These are phyloP conservation scores for Zea mays DNA, from an alignment of 176 grass and related monocot species.

Conservation along the genomic window Zm-B73-REFERENCE-NAM-5.0 NC_050101.1:19214501-19215000, in stretches of 20 bases:
- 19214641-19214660: constrained; percentile 87
- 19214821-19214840: constrained; percentile 28
- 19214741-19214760: constrained; percentile 56
- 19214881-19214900: constrained; percentile 49
- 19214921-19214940: constrained; percentile 83
- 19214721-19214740: constrained; percentile 54
- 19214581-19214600: constrained; percentile 29
- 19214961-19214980: constrained; percentile 56
- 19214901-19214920: constrained; percentile 69
- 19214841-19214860: constrained; percentile 5
- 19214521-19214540: too few species aligned
- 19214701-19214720: constrained; percentile 88
- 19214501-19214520: too few species aligned
- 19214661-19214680: constrained; percentile 65
- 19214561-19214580: too few species aligned
- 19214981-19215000: not conserved
- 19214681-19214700: constrained; percentile 60
- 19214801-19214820: not conserved
- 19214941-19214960: constrained; percentile 73
- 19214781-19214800: constrained; percentile 23
- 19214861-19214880: constrained; percentile 23
- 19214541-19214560: too few species aligned
- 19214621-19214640: constrained; percentile 48
- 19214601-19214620: constrained; percentile 19
- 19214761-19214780: constrained; percentile 13